These are phyloP conservation scores for Fusarium sp. DNA, from an alignment of 2,329 filamentous ascomycete genomes.

Conservation along the genomic window DNA sequence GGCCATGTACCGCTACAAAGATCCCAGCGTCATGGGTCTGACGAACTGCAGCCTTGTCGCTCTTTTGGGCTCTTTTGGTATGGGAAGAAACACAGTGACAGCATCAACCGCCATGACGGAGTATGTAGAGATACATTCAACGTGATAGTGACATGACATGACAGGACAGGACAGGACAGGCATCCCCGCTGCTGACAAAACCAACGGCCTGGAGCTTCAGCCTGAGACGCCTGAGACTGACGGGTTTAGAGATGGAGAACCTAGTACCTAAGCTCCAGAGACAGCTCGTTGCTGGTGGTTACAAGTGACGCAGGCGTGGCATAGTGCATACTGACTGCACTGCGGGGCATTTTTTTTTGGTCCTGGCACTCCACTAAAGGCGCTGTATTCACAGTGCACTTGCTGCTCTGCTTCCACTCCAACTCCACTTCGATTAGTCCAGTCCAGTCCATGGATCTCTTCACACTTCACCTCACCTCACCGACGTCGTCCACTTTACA, in stretches of 20 bases:
- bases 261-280: background rate
- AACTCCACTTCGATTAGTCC: constrained; percentile 41
- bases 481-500: constrained; percentile 48
- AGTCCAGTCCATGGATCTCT: constrained; percentile 32
- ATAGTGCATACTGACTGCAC: background rate
- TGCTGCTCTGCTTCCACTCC: constrained; percentile 22
- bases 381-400: constrained; percentile 37
- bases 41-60: constrained; percentile 12
- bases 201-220: constrained; percentile 1
- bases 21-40: constrained; percentile 39
- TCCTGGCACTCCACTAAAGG: constrained; percentile 33
- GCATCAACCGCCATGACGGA: constrained; percentile 21
- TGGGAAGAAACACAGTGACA: constrained; percentile 23
- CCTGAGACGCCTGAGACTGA: background rate
- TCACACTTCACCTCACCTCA: constrained; percentile 47
- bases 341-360: constrained; percentile 37
- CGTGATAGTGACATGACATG: constrained; percentile 26
- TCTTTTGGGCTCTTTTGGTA: constrained; percentile 6
- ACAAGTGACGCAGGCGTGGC: constrained; percentile 26
- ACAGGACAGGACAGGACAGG: constrained; percentile 2
- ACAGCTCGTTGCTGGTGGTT: constrained; percentile 33
- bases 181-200: constrained; percentile 42
- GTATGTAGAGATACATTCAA: constrained; percentile 31
- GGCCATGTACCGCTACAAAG: constrained; percentile 36
- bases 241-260: constrained; percentile 18